A percentile compares a stretch with the other conserved stretches of the same genome.
phyloP scores from a whole-genome alignment of 805 yeast genomes.

The Starmerella roubikii region DNA sequence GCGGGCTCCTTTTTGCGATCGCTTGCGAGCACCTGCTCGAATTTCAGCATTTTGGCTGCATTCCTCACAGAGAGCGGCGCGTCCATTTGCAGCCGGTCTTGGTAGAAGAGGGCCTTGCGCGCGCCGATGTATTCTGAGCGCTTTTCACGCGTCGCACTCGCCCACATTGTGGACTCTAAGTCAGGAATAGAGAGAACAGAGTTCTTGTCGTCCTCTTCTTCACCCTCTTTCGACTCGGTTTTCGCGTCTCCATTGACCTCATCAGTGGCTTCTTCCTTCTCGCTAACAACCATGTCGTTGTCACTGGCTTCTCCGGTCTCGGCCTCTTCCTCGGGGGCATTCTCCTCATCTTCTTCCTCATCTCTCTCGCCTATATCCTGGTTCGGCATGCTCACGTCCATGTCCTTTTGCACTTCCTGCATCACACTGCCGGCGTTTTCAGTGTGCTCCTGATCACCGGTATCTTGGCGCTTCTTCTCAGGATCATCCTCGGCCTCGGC shows the following conservation, averaged over 20 bases:
- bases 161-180: slow-evolving; percentile 42
- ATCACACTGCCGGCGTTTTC: background rate
- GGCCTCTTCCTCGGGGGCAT: background rate
- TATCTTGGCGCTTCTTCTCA: background rate
- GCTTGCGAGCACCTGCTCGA: slow-evolving; percentile 25
- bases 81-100: slow-evolving; percentile 44
- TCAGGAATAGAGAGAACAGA: slow-evolving; percentile 19
- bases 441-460: background rate
- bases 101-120: slow-evolving; percentile 54
- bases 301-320: background rate
- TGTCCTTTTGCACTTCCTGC: background rate
- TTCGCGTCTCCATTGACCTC: too few relatives aligned
- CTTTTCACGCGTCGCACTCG: slow-evolving; percentile 57
- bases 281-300: background rate
- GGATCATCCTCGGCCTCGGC: background rate
- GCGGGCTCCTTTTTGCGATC: slow-evolving; percentile 18
- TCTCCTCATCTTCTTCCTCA: background rate
- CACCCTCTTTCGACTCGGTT: background rate
- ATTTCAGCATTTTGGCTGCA: slow-evolving; percentile 52
- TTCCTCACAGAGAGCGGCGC: slow-evolving; percentile 59
- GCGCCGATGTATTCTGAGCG: slow-evolving; percentile 61
- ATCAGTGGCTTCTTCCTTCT: background rate
- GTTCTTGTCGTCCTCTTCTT: background rate
- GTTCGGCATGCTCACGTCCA: background rate
- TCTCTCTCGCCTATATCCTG: background rate